Evolutionary conservation across 1,139 yeast species (phyloP).

Genomic region (Zhuliangozyma blackwelliae): DNA sequence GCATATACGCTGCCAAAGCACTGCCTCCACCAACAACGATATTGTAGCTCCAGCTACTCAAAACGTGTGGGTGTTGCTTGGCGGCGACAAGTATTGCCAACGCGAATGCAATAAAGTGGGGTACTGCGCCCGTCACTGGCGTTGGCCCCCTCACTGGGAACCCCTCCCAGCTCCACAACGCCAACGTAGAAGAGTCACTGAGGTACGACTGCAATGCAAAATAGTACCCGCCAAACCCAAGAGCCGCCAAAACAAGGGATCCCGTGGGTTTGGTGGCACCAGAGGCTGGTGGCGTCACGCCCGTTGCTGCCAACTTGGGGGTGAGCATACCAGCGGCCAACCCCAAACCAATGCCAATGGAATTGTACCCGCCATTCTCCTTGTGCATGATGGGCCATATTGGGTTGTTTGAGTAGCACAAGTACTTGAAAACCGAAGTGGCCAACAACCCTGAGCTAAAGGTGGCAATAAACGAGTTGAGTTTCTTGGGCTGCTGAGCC

Average conservation of each 20-base stretch:
- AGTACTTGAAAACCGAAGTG: constrained; percentile 71
- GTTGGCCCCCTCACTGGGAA: constrained; percentile 84
- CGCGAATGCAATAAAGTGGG: constrained; percentile 57
- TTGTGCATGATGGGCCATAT: constrained; percentile 93
- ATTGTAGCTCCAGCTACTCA: constrained; percentile 24
- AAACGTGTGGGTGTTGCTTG: constrained; percentile 20
- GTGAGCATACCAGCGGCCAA: constrained; percentile 58
- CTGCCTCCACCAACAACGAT: constrained; percentile 46
- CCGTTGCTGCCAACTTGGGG: constrained; percentile 12
- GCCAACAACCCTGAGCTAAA: constrained; percentile 69
- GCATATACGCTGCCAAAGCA: constrained; percentile 44
- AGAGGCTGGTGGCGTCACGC: too few species aligned
- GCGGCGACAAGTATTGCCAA: constrained; percentile 45
- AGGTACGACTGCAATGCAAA: constrained; percentile 72
- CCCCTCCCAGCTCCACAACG: constrained; percentile 94
- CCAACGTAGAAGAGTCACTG: constrained; percentile 79
- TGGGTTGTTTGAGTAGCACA: constrained; percentile 83
- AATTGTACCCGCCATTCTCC: constrained; percentile 82
- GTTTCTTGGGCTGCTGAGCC: constrained; percentile 33
- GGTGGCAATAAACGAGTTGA: constrained; percentile 54
- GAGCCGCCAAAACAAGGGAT: constrained; percentile 46
- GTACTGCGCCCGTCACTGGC: constrained; percentile 82
- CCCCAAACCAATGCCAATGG: constrained; percentile 65
- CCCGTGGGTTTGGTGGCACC: background rate
- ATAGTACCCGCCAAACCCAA: constrained; percentile 75